These are phyloP conservation scores for Phoenix dactylifera DNA, from an alignment of 176 grass and related monocot genomes.

Conservation along the genomic window DNA sequence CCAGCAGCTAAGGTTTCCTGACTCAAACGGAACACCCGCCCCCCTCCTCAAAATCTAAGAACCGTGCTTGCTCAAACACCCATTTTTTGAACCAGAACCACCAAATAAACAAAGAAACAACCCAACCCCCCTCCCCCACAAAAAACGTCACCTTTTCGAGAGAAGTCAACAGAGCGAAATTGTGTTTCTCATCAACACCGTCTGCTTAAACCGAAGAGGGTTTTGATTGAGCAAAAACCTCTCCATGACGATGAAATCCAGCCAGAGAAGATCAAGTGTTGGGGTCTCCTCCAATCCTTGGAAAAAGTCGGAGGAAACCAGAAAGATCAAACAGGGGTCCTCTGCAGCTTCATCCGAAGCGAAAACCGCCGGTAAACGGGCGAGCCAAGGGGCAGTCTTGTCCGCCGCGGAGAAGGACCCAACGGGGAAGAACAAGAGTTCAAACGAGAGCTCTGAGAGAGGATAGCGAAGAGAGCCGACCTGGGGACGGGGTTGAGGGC, in stretches of 20 bases:
- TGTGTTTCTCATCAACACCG: slow-evolving; percentile 19
- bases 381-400: too few relatives aligned
- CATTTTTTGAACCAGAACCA: neutral
- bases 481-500: neutral
- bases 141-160: neutral
- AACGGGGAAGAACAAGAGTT: slow-evolving; percentile 1
- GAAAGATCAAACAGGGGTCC: neutral
- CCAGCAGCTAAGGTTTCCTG: neutral
- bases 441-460: slow-evolving; percentile 1
- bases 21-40: too few relatives aligned
- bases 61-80: too few relatives aligned
- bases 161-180: neutral
- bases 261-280: neutral
- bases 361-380: too few relatives aligned
- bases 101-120: neutral
- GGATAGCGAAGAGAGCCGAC: neutral
- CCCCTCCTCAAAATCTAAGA: too few relatives aligned
- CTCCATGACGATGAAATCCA: slow-evolving; percentile 35
- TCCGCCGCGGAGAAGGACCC: neutral
- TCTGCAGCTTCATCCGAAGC: neutral
- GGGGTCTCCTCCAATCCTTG: neutral
- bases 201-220: slow-evolving; percentile 79
- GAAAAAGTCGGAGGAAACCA: neutral
- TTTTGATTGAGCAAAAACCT: slow-evolving; percentile 73
- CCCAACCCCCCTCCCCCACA: too few relatives aligned